phyloP scores from a whole-genome alignment of 805 yeast genomes.

The Ogataea salicorniae region DNA sequence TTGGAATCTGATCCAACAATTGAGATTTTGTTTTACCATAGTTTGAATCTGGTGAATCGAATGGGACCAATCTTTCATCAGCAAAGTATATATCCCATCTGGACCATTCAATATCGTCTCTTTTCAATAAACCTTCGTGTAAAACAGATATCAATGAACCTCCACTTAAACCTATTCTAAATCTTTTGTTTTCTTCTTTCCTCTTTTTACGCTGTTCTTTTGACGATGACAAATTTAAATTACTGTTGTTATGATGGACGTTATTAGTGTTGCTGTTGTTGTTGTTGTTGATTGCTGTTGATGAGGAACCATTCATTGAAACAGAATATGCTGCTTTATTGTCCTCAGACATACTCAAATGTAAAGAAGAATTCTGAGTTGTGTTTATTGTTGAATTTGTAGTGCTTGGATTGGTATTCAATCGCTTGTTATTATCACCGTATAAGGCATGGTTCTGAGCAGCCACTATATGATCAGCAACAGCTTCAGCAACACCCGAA shows the following conservation, averaged over 20 bases:
- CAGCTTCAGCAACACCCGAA: constrained; percentile 90
- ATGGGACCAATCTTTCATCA: constrained; percentile 91
- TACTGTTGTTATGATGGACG: constrained; percentile 4
- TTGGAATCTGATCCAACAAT: constrained; percentile 65
- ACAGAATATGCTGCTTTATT: no score
- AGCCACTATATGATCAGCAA: constrained; percentile 87
- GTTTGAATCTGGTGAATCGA: constrained; percentile 75
- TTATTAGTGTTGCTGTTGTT: constrained; percentile 6
- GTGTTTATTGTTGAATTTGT: constrained; percentile 4
- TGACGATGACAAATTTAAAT: constrained; percentile 11
- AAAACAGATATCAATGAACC: constrained; percentile 87
- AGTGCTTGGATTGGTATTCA: not conserved
- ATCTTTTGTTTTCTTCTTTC: constrained; percentile 60
- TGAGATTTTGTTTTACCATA: constrained; percentile 85
- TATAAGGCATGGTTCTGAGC: constrained; percentile 75
- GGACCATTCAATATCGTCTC: constrained; percentile 75
- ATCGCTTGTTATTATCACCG: constrained; percentile 23
- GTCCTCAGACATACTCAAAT: constrained; percentile 4
- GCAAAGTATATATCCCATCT: constrained; percentile 96
- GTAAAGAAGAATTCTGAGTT: constrained; percentile 1
- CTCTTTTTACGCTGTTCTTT: constrained; percentile 38
- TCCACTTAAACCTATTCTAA: constrained; percentile 88
- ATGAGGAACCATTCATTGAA: constrained; percentile 1
- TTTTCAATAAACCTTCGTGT: constrained; percentile 74
- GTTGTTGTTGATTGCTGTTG: constrained; percentile 10